Evolutionary conservation across 768 basidiomycete species (phyloP).

Genomic region (Leccinum boreale): DNA sequence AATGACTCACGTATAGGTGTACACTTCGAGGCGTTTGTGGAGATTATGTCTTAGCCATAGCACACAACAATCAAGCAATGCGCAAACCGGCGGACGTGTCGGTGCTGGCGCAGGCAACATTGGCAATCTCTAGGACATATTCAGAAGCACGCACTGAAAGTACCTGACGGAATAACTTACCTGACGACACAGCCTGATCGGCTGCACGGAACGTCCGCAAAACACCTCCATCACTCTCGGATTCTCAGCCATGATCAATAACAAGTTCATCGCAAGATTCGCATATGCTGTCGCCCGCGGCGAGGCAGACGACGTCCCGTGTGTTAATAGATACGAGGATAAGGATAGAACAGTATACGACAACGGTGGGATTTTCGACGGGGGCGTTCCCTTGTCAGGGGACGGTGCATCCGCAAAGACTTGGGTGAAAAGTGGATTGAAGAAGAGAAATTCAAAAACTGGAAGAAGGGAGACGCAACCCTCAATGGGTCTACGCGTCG

Average conservation of each 20-base stretch:
- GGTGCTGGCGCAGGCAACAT: slow-evolving; percentile 40
- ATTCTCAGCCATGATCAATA: slow-evolving; percentile 52
- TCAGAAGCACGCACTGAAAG: slow-evolving; percentile 1
- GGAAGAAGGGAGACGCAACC: slow-evolving; percentile 57
- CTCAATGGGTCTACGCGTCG: slow-evolving; percentile 48
- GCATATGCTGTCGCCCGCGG: slow-evolving; percentile 62
- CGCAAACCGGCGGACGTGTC: slow-evolving; percentile 48
- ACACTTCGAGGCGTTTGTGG: slow-evolving; percentile 56
- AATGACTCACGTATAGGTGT: slow-evolving; percentile 50
- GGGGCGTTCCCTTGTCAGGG: slow-evolving; percentile 22
- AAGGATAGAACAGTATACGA: slow-evolving; percentile 51
- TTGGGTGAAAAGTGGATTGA: slow-evolving; percentile 48
- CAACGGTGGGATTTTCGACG: slow-evolving; percentile 32
- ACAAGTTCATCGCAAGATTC: slow-evolving; percentile 49
- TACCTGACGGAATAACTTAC: slow-evolving; percentile 30
- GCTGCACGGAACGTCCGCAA: slow-evolving; percentile 37
- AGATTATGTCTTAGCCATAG: slow-evolving; percentile 72
- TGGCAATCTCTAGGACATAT: slow-evolving; percentile 45
- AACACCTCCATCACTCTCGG: slow-evolving; percentile 44
- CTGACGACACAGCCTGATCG: slow-evolving; percentile 62
- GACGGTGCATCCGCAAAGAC: slow-evolving; percentile 41
- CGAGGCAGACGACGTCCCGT: slow-evolving; percentile 60
- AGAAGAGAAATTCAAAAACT: slow-evolving; percentile 56
- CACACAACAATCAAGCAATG: slow-evolving; percentile 64
- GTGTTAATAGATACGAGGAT: slow-evolving; percentile 63